Base-by-base conservation (phyloP, 208 protist genomes). In the Trypanosoma caninum region DNA sequence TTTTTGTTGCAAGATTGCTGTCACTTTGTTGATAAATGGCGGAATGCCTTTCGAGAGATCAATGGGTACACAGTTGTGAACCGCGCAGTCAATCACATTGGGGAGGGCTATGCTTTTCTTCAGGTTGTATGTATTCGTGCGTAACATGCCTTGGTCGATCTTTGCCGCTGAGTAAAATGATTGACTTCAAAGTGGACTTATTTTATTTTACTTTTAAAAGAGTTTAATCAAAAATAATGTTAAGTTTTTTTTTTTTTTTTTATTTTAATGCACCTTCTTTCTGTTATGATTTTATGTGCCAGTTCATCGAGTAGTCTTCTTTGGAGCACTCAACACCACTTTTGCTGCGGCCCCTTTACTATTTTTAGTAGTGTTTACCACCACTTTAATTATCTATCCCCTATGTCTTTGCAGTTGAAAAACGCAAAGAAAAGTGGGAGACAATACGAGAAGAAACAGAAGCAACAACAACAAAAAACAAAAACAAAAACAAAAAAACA, bases 101-200 rank as follows among this genome's bases (percentile, higher is more conserved):
- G 76, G 44, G 72, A 84, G 30, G 85, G 81, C 47, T 95, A 95
- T 61, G 76, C 85, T 10, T 89, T 87, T 65, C 83, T 87, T 65
- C 82, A 91, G 59, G 51, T 81, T 3, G 59, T 82, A 18, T 95
- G 87, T 53, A 61, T 69, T 27, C 76, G 72, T 38, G 56, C 18
- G 6, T 47, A 33, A 22, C 62, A n/a, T n/a, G n/a, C n/a, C n/a
- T n/a, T n/a, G n/a, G n/a, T n/a, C n/a, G n/a, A n/a, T n/a, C n/a
- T n/a, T n/a, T n/a, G n/a, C n/a, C n/a, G n/a, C n/a, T n/a, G n/a
- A n/a, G n/a, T n/a, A n/a, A n/a, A n/a, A n/a, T n/a, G n/a, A n/a
- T n/a, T n/a, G n/a, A n/a, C n/a, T n/a, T n/a, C n/a, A n/a, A n/a
- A n/a, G n/a, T n/a, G n/a, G n/a, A n/a, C 55, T 50, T 63, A 14